Conservation (phyloP, 495 filamentous ascomycete species). For the Penicillium longicatenatum region DNA sequence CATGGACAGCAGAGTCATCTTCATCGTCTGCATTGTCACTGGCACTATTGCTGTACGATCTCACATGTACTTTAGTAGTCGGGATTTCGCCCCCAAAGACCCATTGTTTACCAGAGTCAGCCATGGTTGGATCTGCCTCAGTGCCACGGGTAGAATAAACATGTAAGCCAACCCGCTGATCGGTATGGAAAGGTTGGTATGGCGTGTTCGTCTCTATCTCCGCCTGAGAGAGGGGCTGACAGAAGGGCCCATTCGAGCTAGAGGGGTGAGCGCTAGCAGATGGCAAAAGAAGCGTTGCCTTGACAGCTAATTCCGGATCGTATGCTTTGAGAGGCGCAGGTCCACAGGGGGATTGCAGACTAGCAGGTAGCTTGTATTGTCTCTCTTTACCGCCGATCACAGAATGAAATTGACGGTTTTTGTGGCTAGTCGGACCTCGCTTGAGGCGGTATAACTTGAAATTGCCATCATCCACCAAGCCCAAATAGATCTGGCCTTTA, state of each 20-base stretch:
- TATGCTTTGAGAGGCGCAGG: conserved; percentile 36
- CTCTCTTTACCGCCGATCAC: conserved; percentile 58
- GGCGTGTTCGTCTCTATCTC: conserved; percentile 92
- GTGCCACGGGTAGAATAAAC: conserved; percentile 48
- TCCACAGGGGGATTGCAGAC: conserved; percentile 37
- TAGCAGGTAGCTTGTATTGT: conserved; percentile 64
- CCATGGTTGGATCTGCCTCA: conserved; percentile 18
- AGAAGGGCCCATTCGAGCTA: conserved; percentile 32
- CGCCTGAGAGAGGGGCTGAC: conserved; percentile 70
- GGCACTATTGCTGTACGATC: conserved; percentile 44
- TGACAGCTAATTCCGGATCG: conserved; percentile 30
- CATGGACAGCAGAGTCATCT: conserved; percentile 38
- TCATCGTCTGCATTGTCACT: conserved; percentile 49
- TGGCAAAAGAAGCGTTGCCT: conserved; percentile 38
- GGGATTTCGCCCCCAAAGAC: conserved; percentile 68
- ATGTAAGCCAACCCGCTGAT: conserved; percentile 72
- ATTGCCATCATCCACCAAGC: conserved; percentile 38
- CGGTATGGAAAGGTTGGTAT: conserved; percentile 89
- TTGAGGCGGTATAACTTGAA: conserved; percentile 70
- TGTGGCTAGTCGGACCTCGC: conserved; percentile 41
- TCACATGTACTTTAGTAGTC: conserved; percentile 63
- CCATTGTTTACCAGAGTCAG: conserved; percentile 53
- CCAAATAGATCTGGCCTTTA: conserved; percentile 41
- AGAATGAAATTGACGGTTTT: conserved; percentile 50
- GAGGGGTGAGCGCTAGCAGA: conserved; percentile 35